These are phyloP conservation scores for Trichoderma virens DNA, from an alignment of 495 filamentous ascomycete species.

Conservation along the genomic window DNA sequence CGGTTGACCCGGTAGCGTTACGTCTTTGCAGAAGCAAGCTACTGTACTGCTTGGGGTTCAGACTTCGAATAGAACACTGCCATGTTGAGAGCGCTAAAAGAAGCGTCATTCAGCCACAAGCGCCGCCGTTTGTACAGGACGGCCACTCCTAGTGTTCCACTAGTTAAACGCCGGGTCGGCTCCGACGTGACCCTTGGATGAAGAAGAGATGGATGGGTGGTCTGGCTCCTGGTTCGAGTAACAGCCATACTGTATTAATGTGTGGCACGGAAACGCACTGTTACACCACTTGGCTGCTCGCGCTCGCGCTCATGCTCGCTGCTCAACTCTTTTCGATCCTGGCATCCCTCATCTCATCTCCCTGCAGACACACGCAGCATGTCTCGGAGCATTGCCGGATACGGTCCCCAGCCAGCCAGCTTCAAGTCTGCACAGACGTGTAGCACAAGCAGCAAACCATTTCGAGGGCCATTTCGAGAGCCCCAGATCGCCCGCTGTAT, in stretches of 20 bases:
- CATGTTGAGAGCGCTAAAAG: not conserved
- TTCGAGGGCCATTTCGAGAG: not conserved
- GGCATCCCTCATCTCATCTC: not conserved
- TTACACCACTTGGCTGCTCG: too few relatives aligned
- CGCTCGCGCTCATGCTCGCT: not conserved
- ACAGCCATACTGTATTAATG: too few relatives aligned
- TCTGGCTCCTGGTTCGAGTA: not conserved
- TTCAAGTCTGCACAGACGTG: too few relatives aligned
- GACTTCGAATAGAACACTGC: not conserved
- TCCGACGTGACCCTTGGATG: constrained; percentile 6
- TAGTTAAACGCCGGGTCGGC: constrained; percentile 3
- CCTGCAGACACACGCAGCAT: not conserved
- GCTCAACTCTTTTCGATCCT: not conserved
- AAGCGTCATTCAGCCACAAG: not conserved
- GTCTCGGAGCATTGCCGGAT: not conserved
- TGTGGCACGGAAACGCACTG: too few relatives aligned
- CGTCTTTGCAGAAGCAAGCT: not conserved
- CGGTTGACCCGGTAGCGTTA: not conserved
- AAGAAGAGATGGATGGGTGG: not conserved
- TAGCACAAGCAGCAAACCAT: too few relatives aligned
- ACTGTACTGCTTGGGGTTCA: not conserved
- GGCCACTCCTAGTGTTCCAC: not conserved
- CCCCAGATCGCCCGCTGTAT: constrained; percentile 2
- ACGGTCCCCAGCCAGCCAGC: not conserved
- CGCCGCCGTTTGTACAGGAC: not conserved